Evolutionary conservation across 169 alveolate genomes (phyloP).

Genomic region (Plasmodium vivax): DNA sequence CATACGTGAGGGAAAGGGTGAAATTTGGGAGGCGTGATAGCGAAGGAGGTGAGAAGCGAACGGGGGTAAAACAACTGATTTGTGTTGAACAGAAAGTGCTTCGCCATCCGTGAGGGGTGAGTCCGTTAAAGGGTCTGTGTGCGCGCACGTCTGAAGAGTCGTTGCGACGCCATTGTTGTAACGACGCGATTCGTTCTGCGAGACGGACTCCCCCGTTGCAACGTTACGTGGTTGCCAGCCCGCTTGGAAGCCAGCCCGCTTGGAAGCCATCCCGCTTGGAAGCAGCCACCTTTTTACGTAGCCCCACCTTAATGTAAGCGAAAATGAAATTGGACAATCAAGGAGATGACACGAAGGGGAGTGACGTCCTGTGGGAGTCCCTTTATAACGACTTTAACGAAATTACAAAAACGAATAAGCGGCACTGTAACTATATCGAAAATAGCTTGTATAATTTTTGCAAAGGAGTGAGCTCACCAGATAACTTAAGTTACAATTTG

Average conservation of each 20-base stretch:
- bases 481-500: constrained; percentile 10
- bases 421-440: constrained; percentile 48
- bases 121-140: neutral
- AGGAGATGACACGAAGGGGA: neutral
- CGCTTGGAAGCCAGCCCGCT: too few relatives aligned
- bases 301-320: neutral
- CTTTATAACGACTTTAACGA: constrained; percentile 65
- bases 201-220: neutral
- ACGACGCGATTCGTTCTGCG: neutral
- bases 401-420: constrained; percentile 49
- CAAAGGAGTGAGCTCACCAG: constrained; percentile 38
- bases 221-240: too few relatives aligned
- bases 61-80: neutral
- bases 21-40: neutral
- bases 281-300: neutral
- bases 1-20: neutral
- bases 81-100: neutral
- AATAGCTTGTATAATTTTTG: constrained; percentile 61
- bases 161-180: neutral
- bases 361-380: constrained; percentile 61
- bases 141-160: neutral
- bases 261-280: neutral
- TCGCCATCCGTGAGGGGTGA: neutral
- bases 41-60: neutral
- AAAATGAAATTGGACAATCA: neutral